Conservation (phyloP, 2,329 filamentous ascomycete genomes). For the Fusarium sambucinum region DNA sequence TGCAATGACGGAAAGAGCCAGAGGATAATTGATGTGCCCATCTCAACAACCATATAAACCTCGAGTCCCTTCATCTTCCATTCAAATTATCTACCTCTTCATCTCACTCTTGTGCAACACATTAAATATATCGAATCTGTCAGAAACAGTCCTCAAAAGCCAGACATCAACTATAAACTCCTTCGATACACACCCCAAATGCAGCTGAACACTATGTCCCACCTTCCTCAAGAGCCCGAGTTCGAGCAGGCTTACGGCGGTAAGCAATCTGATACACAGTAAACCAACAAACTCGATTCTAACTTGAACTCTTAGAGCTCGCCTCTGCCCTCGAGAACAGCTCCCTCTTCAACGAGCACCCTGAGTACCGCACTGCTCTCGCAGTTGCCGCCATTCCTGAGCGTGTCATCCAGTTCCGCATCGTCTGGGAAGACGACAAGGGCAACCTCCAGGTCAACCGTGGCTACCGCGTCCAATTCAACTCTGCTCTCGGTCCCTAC, state of each 20-base stretch:
- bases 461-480: conserved; percentile 97
- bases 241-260: conserved; percentile 99
- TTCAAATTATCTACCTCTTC: background rate
- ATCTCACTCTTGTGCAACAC: conserved; percentile 15
- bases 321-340: conserved; percentile 94
- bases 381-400: conserved; percentile 90
- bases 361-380: conserved; percentile 93
- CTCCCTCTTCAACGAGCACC: conserved; percentile 91
- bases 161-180: conserved; percentile 15
- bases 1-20: conserved; percentile 33
- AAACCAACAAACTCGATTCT: conserved; percentile 13
- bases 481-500: conserved; percentile 96
- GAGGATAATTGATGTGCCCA: background rate
- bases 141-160: conserved; percentile 8
- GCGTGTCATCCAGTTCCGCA: conserved; percentile 96
- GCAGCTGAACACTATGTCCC: conserved; percentile 72
- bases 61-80: conserved; percentile 28
- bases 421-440: conserved; percentile 96
- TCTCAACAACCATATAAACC: conserved; percentile 40
- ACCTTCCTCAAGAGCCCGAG: conserved; percentile 90
- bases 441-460: conserved; percentile 91
- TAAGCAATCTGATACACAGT: conserved; percentile 57
- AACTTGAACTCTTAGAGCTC: conserved; percentile 73
- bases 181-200: conserved; percentile 33
- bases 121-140: conserved; percentile 20